These are phyloP conservation scores for Pythium rishiriense DNA, from an alignment of 352 stramenopile species.

Conservation along the genomic window DNA sequence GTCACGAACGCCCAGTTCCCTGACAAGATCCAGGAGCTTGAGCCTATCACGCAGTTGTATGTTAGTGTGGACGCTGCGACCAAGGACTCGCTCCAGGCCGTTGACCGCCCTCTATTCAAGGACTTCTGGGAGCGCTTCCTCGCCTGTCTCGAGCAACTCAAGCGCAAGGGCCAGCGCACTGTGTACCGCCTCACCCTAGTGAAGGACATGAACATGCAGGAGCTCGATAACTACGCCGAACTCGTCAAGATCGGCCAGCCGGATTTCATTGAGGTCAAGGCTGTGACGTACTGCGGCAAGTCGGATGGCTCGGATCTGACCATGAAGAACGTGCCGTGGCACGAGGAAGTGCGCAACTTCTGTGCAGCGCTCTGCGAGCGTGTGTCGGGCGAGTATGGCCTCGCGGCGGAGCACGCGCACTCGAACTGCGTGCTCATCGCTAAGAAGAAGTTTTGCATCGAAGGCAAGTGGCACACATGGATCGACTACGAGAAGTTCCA, in stretches of 20 bases:
- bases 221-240: slow-evolving; percentile 94
- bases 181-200: slow-evolving; percentile 97
- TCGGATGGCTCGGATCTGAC: slow-evolving; percentile 97
- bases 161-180: slow-evolving; percentile 95
- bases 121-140: slow-evolving; percentile 98
- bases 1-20: slow-evolving; percentile 99
- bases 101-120: slow-evolving; percentile 96
- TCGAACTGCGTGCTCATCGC: slow-evolving; percentile 96
- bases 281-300: slow-evolving; percentile 98
- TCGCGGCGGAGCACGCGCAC: slow-evolving; percentile 96
- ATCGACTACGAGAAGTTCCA: slow-evolving; percentile 99
- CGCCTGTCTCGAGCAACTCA: slow-evolving; percentile 89
- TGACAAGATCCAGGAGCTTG: slow-evolving; percentile 93
- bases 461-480: slow-evolving; percentile 97
- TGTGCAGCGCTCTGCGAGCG: slow-evolving; percentile 78
- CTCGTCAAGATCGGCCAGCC: slow-evolving; percentile 91
- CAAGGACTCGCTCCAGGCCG: slow-evolving; percentile 94
- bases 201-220: slow-evolving; percentile 98
- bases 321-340: slow-evolving; percentile 98
- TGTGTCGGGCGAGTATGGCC: slow-evolving; percentile 88
- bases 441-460: slow-evolving; percentile 86
- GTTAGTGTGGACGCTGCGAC: slow-evolving; percentile 98
- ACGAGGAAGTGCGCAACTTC: slow-evolving; percentile 96
- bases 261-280: slow-evolving; percentile 97
- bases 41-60: slow-evolving; percentile 98